Conservation (phyloP, 257 asterid genomes). For the Misopates orontium region DNA sequence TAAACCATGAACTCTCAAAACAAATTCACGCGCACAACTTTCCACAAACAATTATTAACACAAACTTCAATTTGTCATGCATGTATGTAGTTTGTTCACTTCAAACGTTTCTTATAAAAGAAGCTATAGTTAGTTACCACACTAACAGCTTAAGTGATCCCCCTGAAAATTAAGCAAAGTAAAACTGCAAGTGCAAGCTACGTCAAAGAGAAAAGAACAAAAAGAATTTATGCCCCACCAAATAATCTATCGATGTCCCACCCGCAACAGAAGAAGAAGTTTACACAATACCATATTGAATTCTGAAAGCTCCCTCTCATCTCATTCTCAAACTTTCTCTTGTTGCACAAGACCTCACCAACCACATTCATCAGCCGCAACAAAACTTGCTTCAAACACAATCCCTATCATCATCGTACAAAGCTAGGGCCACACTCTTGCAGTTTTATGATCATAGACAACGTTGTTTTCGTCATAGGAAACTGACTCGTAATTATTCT, state of each 20-base stretch:
- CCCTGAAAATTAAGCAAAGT: constrained; percentile 3
- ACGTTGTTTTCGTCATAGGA: no score
- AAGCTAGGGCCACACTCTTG: background rate
- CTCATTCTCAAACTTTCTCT: constrained; percentile 26
- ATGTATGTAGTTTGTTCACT: no score
- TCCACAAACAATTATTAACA: no score
- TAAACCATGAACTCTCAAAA: no score
- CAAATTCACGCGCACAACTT: no score
- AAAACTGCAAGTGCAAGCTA: constrained; percentile 61
- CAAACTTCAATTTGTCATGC: background rate
- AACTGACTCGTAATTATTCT: no score
- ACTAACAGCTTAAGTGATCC: background rate
- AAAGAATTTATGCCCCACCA: constrained; percentile 4
- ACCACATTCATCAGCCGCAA: constrained; percentile 34
- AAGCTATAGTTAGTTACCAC: no score
- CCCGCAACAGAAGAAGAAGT: constrained; percentile 19
- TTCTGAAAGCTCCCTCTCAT: constrained; percentile 53
- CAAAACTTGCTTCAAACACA: constrained; percentile 47
- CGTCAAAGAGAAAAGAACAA: constrained; percentile 34
- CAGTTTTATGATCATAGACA: no score
- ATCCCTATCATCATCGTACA: constrained; percentile 23
- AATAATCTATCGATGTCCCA: constrained; percentile 32
- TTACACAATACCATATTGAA: background rate
- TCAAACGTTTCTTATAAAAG: no score
- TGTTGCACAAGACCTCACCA: constrained; percentile 22